Conservation (phyloP, 1,284 basidiomycete species). For the Wallemia hederae region DNA sequence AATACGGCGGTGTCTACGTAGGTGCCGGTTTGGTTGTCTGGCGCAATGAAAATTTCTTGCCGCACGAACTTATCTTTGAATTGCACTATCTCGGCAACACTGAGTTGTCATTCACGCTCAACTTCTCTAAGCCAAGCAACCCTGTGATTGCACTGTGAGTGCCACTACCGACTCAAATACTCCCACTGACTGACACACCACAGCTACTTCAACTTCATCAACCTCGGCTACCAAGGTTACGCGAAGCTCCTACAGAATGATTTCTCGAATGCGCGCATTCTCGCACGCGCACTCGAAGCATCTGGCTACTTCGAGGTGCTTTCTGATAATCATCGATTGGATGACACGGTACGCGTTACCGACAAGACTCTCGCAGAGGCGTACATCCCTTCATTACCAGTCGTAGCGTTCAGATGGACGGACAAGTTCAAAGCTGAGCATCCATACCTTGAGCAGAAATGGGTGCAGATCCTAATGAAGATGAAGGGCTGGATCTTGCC, state of each 20-base stretch:
- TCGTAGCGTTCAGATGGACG: constrained; percentile 48
- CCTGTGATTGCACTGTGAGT: constrained; percentile 72
- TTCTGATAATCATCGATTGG: constrained; percentile 19
- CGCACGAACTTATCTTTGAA: constrained; percentile 76
- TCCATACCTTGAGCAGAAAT: constrained; percentile 52
- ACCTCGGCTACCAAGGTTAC: constrained; percentile 52
- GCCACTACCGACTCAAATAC: too few relatives aligned
- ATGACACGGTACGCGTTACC: neutral
- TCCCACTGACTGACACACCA: too few relatives aligned
- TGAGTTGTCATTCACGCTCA: constrained; percentile 57
- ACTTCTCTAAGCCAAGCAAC: constrained; percentile 71
- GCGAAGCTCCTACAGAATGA: constrained; percentile 35
- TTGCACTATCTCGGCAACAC: constrained; percentile 33
- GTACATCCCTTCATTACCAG: constrained; percentile 54
- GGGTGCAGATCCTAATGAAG: constrained; percentile 56
- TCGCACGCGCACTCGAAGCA: constrained; percentile 59
- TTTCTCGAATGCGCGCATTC: constrained; percentile 50
- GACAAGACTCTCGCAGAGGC: constrained; percentile 20
- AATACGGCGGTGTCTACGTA: constrained; percentile 60
- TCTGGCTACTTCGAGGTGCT: constrained; percentile 37
- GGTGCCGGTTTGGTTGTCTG: constrained; percentile 73
- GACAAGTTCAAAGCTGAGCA: constrained; percentile 38
- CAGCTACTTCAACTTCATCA: constrained; percentile 75
- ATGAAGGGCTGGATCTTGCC: constrained; percentile 38
- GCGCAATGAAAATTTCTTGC: constrained; percentile 41